Evolutionary conservation across 208 protist genomes (phyloP).

Genomic region (Leishmania guyanensis): DNA sequence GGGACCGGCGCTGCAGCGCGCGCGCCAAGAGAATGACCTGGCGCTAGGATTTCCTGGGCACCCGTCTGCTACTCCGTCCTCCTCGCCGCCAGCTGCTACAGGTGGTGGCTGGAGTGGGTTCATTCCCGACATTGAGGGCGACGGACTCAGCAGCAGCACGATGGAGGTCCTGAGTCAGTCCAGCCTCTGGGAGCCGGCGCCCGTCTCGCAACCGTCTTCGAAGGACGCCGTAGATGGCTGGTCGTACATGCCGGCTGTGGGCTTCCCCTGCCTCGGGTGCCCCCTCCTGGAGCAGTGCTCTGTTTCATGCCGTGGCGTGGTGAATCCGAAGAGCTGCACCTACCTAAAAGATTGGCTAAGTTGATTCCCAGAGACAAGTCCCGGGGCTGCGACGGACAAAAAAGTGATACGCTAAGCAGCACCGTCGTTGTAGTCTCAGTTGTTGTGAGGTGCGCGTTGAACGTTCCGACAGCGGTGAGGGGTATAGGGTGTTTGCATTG

Average conservation of each 20-base stretch:
- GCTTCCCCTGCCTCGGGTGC: slow-evolving; percentile 80
- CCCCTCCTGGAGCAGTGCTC: slow-evolving; percentile 68
- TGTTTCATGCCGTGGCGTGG: slow-evolving; percentile 33
- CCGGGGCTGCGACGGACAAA: too few species aligned
- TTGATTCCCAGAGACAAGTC: slow-evolving; percentile 4
- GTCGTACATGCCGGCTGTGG: slow-evolving; percentile 76
- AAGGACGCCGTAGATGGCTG: slow-evolving; percentile 37
- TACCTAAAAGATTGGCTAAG: slow-evolving; percentile 70
- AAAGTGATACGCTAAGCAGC: not conserved
- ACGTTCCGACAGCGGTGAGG: not conserved
- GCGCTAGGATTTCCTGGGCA: not conserved
- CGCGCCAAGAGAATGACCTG: slow-evolving; percentile 3
- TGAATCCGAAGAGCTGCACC: slow-evolving; percentile 63
- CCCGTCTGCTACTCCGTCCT: not conserved
- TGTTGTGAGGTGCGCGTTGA: not conserved
- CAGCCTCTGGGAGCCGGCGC: slow-evolving; percentile 32
- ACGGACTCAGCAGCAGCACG: slow-evolving; percentile 5
- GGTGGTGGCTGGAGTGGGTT: not conserved
- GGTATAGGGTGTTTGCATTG: not conserved
- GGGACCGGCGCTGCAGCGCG: slow-evolving; percentile 6
- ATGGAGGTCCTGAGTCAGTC: slow-evolving; percentile 14
- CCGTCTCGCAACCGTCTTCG: slow-evolving; percentile 32
- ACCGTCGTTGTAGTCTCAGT: not conserved
- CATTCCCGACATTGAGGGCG: slow-evolving; percentile 15
- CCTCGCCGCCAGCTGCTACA: not conserved